A percentile compares a stretch with the other conserved stretches of the same genome.
phyloP scores from a whole-genome alignment of 352 stramenopile species.

The Lagenidium sp. region DNA sequence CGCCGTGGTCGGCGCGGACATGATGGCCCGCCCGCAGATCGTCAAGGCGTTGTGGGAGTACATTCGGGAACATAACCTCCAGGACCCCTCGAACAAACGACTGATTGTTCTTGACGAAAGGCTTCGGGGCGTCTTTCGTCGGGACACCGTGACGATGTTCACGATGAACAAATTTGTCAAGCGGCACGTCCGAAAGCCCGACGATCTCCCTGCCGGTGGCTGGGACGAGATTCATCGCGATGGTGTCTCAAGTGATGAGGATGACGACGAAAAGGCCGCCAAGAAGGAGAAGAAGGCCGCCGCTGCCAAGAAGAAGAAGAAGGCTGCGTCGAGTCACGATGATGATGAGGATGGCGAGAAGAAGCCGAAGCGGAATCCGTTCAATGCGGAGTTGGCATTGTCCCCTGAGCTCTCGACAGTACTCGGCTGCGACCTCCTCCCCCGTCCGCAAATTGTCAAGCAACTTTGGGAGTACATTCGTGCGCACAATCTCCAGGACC shows the following conservation, averaged over 20 bases:
- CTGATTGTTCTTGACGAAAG: conserved; percentile 89
- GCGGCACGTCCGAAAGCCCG: conserved; percentile 70
- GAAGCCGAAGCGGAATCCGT: conserved; percentile 53
- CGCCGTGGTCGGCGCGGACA: conserved; percentile 70
- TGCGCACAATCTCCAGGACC: conserved; percentile 93
- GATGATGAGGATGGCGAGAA: conserved; percentile 41
- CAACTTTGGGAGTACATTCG: conserved; percentile 95
- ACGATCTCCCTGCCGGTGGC: conserved; percentile 44
- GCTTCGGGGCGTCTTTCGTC: conserved; percentile 70
- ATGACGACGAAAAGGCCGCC: conserved; percentile 37
- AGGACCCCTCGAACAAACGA: conserved; percentile 93
- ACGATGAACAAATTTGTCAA: conserved; percentile 87
- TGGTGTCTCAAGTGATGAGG: conserved; percentile 75
- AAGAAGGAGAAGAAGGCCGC: conserved; percentile 69
- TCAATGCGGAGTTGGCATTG: conserved; percentile 67
- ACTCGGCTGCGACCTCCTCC: conserved; percentile 71
- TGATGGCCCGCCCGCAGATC: conserved; percentile 88
- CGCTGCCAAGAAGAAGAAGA: conserved; percentile 50
- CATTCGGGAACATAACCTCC: conserved; percentile 91
- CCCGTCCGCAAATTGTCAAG: conserved; percentile 91
- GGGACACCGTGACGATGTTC: conserved; percentile 85
- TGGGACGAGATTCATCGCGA: conserved; percentile 73
- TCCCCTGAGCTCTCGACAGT: conserved; percentile 74
- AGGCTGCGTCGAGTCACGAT: conserved; percentile 5
- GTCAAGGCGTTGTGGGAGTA: conserved; percentile 96